These are phyloP conservation scores for Dryadomyces quercivorus DNA, from an alignment of 2,329 filamentous ascomycete species.

Conservation along the genomic window DNA sequence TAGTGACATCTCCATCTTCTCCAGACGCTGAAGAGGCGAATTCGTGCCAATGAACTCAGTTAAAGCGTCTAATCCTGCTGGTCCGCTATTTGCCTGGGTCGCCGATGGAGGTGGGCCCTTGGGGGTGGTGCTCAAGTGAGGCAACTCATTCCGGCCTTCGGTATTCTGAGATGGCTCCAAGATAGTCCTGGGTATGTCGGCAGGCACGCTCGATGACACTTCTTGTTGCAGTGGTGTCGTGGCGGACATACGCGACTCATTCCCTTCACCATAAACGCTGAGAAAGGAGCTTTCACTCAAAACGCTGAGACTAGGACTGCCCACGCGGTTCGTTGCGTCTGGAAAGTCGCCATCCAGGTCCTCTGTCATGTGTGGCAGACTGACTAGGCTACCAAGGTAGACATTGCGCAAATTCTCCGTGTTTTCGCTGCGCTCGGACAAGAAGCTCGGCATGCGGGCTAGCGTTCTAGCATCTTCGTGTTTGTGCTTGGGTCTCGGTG, in stretches of 20 bases:
- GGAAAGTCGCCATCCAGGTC: constrained; percentile 20
- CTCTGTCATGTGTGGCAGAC: constrained; percentile 35
- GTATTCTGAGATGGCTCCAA: background rate
- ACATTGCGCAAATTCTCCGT: constrained; percentile 50
- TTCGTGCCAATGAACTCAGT: constrained; percentile 29
- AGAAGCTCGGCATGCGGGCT: constrained; percentile 50
- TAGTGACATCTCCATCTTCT: constrained; percentile 26
- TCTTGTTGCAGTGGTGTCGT: constrained; percentile 12
- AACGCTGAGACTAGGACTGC: constrained; percentile 50
- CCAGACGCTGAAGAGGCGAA: constrained; percentile 39
- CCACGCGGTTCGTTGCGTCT: constrained; percentile 27
- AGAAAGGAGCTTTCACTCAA: constrained; percentile 56
- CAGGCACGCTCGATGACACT: background rate
- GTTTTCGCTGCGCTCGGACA: constrained; percentile 46
- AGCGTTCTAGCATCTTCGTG: constrained; percentile 26
- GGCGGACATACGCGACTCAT: constrained; percentile 13
- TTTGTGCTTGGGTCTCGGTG: constrained; percentile 15
- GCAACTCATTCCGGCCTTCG: no score
- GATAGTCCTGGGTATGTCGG: background rate
- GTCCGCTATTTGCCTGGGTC: constrained; percentile 15
- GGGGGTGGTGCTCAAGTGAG: background rate
- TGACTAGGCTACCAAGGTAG: constrained; percentile 41
- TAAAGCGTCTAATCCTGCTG: constrained; percentile 30
- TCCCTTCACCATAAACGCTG: constrained; percentile 47
- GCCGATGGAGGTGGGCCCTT: constrained; percentile 2